Evolutionary conservation across 129 eudicot genomes (phyloP), one percentile per base, ranked within the genome.

Genomic region (Flaveria linearis): DNA sequence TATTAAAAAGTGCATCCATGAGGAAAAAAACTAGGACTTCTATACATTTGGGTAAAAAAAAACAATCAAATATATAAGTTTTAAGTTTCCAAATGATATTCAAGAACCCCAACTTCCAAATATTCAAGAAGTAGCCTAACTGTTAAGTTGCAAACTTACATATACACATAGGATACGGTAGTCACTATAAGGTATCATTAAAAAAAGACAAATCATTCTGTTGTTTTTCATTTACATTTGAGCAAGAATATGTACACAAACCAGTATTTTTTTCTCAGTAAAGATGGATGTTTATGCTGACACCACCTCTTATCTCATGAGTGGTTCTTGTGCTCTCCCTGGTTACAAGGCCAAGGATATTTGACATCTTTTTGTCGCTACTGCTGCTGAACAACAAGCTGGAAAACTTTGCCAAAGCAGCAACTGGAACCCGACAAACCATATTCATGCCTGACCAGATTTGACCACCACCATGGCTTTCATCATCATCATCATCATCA

Each of bases 341-440:
- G 17, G 66, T 60, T 60, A 60, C 66, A 10, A 10, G 30, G n/a
- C 66, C 12, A 60, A 60, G 49, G 9, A 45, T 36, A 25, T 36
- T 25, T 22, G 39, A 58, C 28, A 58, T 22, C 66, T 16, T 68
- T 45, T 45, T 45, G 49, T 10, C 49, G 13, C 49, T 45, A 77
- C 76, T 52, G 63, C 68, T 25, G 46, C 82, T 82, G 53, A 81
- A 63, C 96, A 89, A 87, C 68, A 87, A 20, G 69, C 86, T 83
- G 6, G 90, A 87, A 12, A 87, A 81, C 64, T 83, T 83, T 7
- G 85, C 81, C 55, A 89, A 56, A 50, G 88, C 87, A 8, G 81
- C 88, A 45, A 80, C 81, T 63, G 84, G 78, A 50, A 87, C 87
- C 56, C 84, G 63, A 67, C 76, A 89, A 36, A 87, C 75, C 57